These are phyloP conservation scores for Cercospora sp. DNA, from an alignment of 2,329 filamentous ascomycete species.

Conservation along the genomic window DNA sequence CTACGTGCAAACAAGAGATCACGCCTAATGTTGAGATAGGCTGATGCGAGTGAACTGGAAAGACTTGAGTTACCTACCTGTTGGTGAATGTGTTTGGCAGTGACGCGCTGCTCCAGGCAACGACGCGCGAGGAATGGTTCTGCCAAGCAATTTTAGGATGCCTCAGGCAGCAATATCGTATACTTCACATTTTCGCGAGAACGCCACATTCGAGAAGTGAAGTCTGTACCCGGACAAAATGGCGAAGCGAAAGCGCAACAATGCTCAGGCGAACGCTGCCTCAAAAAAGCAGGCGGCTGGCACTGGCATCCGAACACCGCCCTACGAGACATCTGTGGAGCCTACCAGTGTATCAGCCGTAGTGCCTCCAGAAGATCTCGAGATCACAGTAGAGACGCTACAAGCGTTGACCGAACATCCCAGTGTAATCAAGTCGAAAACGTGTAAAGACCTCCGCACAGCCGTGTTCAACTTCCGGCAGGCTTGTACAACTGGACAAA, in stretches of 20 bases:
- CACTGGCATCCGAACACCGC: constrained; percentile 11
- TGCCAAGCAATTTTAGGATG: background rate
- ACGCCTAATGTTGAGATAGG: constrained; percentile 7
- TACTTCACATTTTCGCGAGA: background rate
- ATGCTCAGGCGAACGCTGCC: background rate
- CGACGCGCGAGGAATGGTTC: background rate
- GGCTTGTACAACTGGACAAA: constrained; percentile 66
- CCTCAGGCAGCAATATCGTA: background rate
- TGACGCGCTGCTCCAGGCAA: background rate
- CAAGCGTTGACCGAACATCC: constrained; percentile 60
- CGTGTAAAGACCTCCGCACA: constrained; percentile 65
- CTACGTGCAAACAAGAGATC: too few species aligned
- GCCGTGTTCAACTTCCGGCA: constrained; percentile 70
- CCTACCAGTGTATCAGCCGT: constrained; percentile 13
- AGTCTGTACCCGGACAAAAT: background rate
- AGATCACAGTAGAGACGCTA: constrained; percentile 67
- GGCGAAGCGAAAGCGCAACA: constrained; percentile 22
- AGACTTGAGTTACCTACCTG: constrained; percentile 8
- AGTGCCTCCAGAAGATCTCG: constrained; percentile 58
- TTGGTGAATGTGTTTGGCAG: background rate
- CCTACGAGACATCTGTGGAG: constrained; percentile 9
- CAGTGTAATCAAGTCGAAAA: constrained; percentile 65
- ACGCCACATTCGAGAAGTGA: background rate
- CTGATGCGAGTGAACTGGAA: background rate
- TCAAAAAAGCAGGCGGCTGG: constrained; percentile 7